These are phyloP conservation scores for Avena insularis DNA, from an alignment of 176 grass and related monocot genomes.

Conservation along the genomic window DNA sequence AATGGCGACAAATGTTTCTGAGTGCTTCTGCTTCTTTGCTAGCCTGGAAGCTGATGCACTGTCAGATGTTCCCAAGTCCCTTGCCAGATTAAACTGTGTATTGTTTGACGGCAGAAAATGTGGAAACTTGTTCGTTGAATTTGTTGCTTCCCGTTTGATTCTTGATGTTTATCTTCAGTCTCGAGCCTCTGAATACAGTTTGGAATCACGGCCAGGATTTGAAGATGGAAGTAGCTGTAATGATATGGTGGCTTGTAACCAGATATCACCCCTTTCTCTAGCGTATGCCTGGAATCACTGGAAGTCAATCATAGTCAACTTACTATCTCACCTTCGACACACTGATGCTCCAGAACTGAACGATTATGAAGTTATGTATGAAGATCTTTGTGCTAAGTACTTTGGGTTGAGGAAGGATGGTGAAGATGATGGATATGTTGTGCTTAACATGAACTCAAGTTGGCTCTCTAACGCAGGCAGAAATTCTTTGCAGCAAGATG, in stretches of 20 bases:
- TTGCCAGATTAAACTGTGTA: constrained; percentile 35
- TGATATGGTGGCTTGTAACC: constrained; percentile 45
- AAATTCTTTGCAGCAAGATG: constrained; percentile 42
- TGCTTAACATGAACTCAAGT: constrained; percentile 60
- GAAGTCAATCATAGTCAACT: constrained; percentile 43
- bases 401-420: constrained; percentile 67
- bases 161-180: constrained; percentile 66
- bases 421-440: constrained; percentile 10
- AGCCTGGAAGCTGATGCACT: constrained; percentile 56
- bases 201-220: constrained; percentile 38
- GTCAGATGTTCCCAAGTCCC: constrained; percentile 47
- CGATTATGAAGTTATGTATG: constrained; percentile 26
- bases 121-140: constrained; percentile 44
- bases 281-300: constrained; percentile 58
- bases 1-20: constrained; percentile 50
- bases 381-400: constrained; percentile 70
- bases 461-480: constrained; percentile 53
- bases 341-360: constrained; percentile 4
- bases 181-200: constrained; percentile 31
- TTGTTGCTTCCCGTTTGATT: constrained; percentile 54
- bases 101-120: constrained; percentile 54
- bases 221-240: constrained; percentile 30
- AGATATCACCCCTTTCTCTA: constrained; percentile 54
- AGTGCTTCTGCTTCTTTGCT: constrained; percentile 50
- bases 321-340: constrained; percentile 40